A percentile compares a stretch with the other conserved stretches of the same genome.
Conservation (phyloP, 805 yeast species). For the Yarrowia divulgata region DNA sequence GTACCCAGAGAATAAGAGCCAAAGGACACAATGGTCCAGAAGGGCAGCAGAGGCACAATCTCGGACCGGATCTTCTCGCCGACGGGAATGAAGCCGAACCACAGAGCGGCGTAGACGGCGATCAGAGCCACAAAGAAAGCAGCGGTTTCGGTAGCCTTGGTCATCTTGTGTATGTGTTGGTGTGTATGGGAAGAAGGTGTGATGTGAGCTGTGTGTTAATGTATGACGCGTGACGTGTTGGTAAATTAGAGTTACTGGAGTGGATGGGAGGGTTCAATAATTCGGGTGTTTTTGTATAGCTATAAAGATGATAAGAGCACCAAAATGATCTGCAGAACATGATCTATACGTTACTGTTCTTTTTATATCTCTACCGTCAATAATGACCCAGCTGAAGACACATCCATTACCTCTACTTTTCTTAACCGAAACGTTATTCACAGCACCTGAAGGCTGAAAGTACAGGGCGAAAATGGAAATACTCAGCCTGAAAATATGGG, state of each 20-base stretch:
- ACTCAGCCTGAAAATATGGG: too few species aligned
- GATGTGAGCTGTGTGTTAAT: conserved; percentile 1
- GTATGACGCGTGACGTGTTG: conserved; percentile 33
- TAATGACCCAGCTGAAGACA: too few species aligned
- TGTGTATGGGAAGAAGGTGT: background rate
- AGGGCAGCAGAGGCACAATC: conserved; percentile 70
- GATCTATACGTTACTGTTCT: too few species aligned
- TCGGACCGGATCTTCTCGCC: conserved; percentile 58
- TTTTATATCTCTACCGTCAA: too few species aligned
- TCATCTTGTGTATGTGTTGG: conserved; percentile 54
- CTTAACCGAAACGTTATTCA: too few species aligned
- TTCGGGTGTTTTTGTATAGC: too few species aligned
- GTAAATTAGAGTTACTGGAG: background rate
- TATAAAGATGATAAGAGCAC: background rate
- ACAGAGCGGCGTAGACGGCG: conserved; percentile 62
- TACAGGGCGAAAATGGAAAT: too few species aligned
- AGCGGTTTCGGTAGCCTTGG: conserved; percentile 70
- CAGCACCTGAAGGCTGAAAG: too few species aligned
- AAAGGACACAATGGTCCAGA: conserved; percentile 72
- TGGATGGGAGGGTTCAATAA: too few species aligned
- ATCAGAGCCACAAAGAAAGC: conserved; percentile 56
- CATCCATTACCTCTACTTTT: too few species aligned
- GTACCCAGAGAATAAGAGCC: conserved; percentile 74
- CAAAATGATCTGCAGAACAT: too few species aligned
- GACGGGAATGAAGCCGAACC: conserved; percentile 62